Base-by-base conservation (phyloP, 2,329 filamentous ascomycete species). In the Microsporum ferrugineum region DNA sequence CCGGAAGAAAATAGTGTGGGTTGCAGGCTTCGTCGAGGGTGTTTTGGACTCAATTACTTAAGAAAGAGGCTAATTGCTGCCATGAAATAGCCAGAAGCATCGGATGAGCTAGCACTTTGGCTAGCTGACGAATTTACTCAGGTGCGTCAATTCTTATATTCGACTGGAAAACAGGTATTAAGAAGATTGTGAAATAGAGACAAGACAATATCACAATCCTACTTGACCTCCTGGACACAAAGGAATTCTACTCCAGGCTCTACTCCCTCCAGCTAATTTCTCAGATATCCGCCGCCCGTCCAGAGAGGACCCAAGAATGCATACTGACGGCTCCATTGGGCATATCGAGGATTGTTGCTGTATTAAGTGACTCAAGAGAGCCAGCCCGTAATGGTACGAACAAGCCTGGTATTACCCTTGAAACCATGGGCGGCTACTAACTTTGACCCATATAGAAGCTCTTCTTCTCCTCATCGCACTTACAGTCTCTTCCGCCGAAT, bases 91-190 rank as follows among this genome's bases (percentile, higher is more conserved):
- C 79, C 90, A 36, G 92, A 97, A 80, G 90, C 92, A 60, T 96
- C 92, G 12, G 92, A 97, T 66, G 94, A 99, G 75, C 95, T 99
- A 68, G 88, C 88, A 17, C 79, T 97, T 33, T 99, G 94, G 91
- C 81, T 99, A 62, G 94, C 94, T 60, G 94, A 99, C 75, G 92
- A 97, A 74, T 99, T 99, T 72, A 96, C 94, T 38, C 91, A 96
- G 80, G 84, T 86, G 78, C 66, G 76, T 70, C 23, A 8, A 3
- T 38, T n/a, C 6, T 27, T 38, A 41, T 41, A 43, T 10, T 57
- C 5, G 7, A 14, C 57, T 34, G 23, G n/a, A 14, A 34, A 45
- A 31, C 5, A 33, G 36, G 8, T 17, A 34, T 41, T 60, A 36
- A 60, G 33, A 23, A 77, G 73, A 75, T 72, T 77, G 75, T 67